These are phyloP conservation scores for Lentinula aciculospora DNA, from an alignment of 768 basidiomycete species.

Conservation along the genomic window DNA sequence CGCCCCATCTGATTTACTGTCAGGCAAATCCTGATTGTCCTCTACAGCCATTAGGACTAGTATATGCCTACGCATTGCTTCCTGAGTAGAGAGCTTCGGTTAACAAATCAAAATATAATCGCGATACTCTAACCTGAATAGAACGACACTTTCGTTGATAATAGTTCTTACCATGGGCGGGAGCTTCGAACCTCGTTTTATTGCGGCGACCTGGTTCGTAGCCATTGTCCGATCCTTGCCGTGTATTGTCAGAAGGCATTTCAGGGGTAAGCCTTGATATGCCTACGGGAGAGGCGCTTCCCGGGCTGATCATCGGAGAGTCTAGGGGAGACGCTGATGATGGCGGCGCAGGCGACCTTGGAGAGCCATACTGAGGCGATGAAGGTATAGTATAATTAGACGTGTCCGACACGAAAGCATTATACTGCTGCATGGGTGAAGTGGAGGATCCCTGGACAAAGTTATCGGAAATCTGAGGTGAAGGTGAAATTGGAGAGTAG, in stretches of 20 bases:
- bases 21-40: constrained; percentile 54
- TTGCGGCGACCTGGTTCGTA: constrained; percentile 30
- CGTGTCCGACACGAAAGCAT: constrained; percentile 12
- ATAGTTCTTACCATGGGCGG: constrained; percentile 34
- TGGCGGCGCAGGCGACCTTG: constrained; percentile 5
- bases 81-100: constrained; percentile 29
- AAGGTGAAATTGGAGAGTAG: constrained; percentile 31
- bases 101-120: background rate
- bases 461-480: constrained; percentile 24
- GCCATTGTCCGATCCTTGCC: constrained; percentile 9
- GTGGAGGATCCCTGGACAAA: constrained; percentile 35
- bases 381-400: constrained; percentile 18
- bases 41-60: constrained; percentile 51
- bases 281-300: background rate
- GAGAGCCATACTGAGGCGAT: constrained; percentile 15
- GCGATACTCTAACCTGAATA: constrained; percentile 45
- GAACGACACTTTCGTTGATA: constrained; percentile 64
- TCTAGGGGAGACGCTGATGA: constrained; percentile 13
- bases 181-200: constrained; percentile 30
- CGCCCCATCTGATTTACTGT: constrained; percentile 52
- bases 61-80: constrained; percentile 68
- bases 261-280: constrained; percentile 10
- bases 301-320: constrained; percentile 11
- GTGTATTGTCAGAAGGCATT: background rate
- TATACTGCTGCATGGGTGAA: constrained; percentile 15